Conservation (phyloP, 495 filamentous ascomycete genomes). For the Penicillium simplicissimum region DNA sequence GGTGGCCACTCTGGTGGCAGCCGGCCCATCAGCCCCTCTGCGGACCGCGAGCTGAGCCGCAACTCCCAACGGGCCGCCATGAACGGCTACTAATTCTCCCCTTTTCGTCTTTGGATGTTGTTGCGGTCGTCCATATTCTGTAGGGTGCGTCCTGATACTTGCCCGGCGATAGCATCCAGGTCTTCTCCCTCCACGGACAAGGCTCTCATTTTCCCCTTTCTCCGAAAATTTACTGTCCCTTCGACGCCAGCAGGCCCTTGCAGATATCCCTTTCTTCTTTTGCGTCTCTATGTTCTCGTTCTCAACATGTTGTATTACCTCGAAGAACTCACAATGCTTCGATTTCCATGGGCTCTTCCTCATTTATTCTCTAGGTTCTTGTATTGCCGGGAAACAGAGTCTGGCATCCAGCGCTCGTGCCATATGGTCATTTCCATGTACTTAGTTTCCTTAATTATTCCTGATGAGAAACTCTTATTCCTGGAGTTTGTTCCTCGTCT, state of each 20-base stretch:
- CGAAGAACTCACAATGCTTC: conserved; percentile 15
- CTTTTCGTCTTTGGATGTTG: conserved; percentile 11
- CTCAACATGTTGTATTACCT: conserved; percentile 29
- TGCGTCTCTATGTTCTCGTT: conserved; percentile 30
- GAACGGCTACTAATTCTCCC: conserved; percentile 82
- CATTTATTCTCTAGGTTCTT: conserved; percentile 30
- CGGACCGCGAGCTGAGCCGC: conserved; percentile 93
- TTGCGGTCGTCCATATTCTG: conserved; percentile 13
- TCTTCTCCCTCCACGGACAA: conserved; percentile 10
- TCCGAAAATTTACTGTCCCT: conserved; percentile 32
- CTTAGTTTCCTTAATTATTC: conserved; percentile 45
- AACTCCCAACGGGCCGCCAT: conserved; percentile 95
- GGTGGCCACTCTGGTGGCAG: conserved; percentile 69
- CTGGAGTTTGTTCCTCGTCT: not conserved
- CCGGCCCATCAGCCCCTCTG: conserved; percentile 90
- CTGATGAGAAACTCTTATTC: conserved; percentile 31
- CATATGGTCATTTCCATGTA: conserved; percentile 42
- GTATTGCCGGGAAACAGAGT: conserved; percentile 33
- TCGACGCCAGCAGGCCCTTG: conserved; percentile 44
- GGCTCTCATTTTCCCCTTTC: conserved; percentile 15
- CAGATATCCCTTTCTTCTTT: conserved; percentile 49
- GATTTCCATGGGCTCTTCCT: conserved; percentile 8
- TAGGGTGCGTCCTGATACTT: conserved; percentile 19
- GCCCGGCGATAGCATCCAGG: conserved; percentile 16
- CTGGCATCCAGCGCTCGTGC: conserved; percentile 35